Evolutionary conservation across 352 stramenopile species (phyloP).

Genomic region (Phytophthora crassamura): DNA sequence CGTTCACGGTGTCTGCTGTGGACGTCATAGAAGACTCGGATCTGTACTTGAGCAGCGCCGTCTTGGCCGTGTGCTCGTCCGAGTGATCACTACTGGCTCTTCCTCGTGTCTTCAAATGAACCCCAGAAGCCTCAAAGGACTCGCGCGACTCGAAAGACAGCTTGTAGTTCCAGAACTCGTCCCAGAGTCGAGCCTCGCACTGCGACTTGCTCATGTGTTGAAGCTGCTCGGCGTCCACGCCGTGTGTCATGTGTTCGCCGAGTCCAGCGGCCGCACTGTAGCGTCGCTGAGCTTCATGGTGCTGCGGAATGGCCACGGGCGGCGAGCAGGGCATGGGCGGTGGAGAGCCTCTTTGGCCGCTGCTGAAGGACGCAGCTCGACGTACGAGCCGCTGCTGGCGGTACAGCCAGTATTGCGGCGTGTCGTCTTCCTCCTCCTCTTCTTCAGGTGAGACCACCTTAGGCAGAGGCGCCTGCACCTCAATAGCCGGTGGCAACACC

Average conservation of each 20-base stretch:
- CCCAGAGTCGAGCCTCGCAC: slow-evolving; percentile 60
- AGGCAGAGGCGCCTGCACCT: slow-evolving; percentile 1
- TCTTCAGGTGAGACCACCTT: slow-evolving; percentile 9
- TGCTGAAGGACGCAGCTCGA: slow-evolving; percentile 45
- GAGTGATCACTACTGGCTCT: slow-evolving; percentile 12
- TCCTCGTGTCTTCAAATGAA: slow-evolving; percentile 12
- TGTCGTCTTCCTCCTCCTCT: slow-evolving; percentile 13
- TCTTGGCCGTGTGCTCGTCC: slow-evolving; percentile 15
- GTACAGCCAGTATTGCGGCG: slow-evolving; percentile 30
- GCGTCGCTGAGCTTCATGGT: slow-evolving; percentile 30
- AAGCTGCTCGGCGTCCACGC: slow-evolving; percentile 18
- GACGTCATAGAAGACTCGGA: slow-evolving; percentile 44
- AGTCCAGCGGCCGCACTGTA: slow-evolving; percentile 36
- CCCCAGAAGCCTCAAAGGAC: slow-evolving; percentile 50
- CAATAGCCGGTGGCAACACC: slow-evolving; percentile 2
- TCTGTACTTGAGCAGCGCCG: slow-evolving; percentile 19
- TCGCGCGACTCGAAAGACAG: slow-evolving; percentile 72
- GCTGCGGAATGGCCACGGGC: slow-evolving; percentile 58
- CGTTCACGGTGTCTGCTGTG: slow-evolving; percentile 41
- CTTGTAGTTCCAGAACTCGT: slow-evolving; percentile 81
- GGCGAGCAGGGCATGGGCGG: slow-evolving; percentile 49
- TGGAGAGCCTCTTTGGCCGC: slow-evolving; percentile 2
- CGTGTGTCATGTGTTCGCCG: slow-evolving; percentile 17
- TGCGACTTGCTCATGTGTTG: slow-evolving; percentile 39
- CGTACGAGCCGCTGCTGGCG: slow-evolving; percentile 27